These are phyloP conservation scores for Colletotrichum truncatum DNA, from an alignment of 2,329 filamentous ascomycete species.

Conservation along the genomic window DNA sequence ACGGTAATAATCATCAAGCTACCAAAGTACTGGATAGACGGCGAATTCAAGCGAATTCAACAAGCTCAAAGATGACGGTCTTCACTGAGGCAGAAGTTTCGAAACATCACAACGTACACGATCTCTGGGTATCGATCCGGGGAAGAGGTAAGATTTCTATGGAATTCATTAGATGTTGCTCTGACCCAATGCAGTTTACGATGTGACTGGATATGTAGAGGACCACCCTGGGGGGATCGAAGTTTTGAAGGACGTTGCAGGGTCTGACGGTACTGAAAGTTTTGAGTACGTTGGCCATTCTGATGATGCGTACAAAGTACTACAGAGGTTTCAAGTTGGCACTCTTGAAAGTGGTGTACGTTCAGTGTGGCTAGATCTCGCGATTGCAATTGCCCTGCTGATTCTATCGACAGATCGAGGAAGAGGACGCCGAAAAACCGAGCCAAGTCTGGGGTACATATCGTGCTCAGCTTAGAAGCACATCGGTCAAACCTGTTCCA, in stretches of 20 bases:
- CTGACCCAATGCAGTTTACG: neutral
- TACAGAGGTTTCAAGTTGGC: neutral
- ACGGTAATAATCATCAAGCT: too few species aligned
- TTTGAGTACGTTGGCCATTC: constrained; percentile 20
- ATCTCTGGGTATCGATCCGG: neutral
- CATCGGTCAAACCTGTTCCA: too few species aligned
- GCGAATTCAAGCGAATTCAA: too few species aligned
- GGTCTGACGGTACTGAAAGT: constrained; percentile 15
- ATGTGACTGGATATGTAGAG: neutral
- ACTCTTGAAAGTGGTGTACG: neutral
- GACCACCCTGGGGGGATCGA: constrained; percentile 15
- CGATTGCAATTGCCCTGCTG: too few species aligned
- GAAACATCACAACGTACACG: neutral
- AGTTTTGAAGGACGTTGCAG: constrained; percentile 3
- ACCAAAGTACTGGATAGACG: too few species aligned
- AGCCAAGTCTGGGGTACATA: neutral
- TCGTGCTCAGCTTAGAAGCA: neutral
- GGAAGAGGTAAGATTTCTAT: neutral
- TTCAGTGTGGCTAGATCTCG: neutral
- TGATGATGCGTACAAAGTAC: neutral
- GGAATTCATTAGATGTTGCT: accelerated
- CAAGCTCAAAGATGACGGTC: neutral
- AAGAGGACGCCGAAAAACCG: neutral
- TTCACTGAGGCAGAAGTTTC: neutral
- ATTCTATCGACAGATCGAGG: neutral